These are phyloP conservation scores for Pythium chondricola DNA, from an alignment of 352 stramenopile species.

Conservation along the genomic window DNA sequence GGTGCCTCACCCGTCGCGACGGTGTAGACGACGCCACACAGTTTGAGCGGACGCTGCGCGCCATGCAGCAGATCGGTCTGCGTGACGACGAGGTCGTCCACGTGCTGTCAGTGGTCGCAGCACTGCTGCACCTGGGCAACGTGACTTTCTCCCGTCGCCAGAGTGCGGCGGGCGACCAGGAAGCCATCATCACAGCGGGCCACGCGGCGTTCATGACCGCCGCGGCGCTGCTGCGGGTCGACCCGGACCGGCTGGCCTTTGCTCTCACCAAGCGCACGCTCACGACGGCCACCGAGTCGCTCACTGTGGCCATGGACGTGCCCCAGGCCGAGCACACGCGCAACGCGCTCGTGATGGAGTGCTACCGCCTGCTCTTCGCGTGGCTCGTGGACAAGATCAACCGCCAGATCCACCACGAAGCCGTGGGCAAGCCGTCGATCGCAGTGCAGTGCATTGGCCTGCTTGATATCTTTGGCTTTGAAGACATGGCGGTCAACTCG, in stretches of 20 bases:
- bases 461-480: conserved; percentile 88
- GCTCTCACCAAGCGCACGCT: conserved; percentile 60
- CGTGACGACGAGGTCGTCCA: conserved; percentile 42
- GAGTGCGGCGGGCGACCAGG: conserved; percentile 6
- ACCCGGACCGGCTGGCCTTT: conserved; percentile 39
- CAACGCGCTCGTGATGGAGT: conserved; percentile 89
- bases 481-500: conserved; percentile 80
- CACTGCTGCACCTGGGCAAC: conserved; percentile 86
- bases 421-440: neutral
- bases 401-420: conserved; percentile 47
- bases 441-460: conserved; percentile 62
- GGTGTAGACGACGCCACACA: conserved; percentile 58
- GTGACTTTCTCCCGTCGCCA: conserved; percentile 41
- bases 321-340: conserved; percentile 67
- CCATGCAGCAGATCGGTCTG: conserved; percentile 81
- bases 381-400: conserved; percentile 94
- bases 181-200: conserved; percentile 4
- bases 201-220: conserved; percentile 34
- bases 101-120: conserved; percentile 72
- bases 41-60: conserved; percentile 48
- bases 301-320: conserved; percentile 61
- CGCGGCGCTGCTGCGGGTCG: conserved; percentile 53
- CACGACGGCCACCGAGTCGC: conserved; percentile 62
- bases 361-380: conserved; percentile 90
- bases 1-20: conserved; percentile 59